Conservation (phyloP, 1,284 basidiomycete genomes). For the Exobasidium cylindrosporum region DNA sequence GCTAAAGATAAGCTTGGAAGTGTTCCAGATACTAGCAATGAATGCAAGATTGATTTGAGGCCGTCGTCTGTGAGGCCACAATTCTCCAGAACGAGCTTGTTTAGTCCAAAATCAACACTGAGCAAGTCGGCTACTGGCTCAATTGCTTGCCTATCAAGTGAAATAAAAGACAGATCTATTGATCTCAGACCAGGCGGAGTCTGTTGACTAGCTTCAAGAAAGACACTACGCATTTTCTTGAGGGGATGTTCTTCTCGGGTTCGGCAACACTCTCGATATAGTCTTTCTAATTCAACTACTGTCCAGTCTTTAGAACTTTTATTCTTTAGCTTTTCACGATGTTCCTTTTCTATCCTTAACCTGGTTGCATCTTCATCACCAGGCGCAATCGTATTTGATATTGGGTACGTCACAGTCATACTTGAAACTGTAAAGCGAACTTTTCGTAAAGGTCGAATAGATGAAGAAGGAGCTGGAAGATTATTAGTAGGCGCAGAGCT, state of each 20-base stretch:
- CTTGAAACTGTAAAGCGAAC: slow-evolving; percentile 49
- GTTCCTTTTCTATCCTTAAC: slow-evolving; percentile 43
- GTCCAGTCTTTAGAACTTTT: slow-evolving; percentile 34
- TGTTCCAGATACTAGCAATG: slow-evolving; percentile 77
- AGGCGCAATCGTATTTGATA: slow-evolving; percentile 39
- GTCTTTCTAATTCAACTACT: slow-evolving; percentile 42
- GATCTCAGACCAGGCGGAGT: slow-evolving; percentile 27
- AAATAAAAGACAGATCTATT: slow-evolving; percentile 43
- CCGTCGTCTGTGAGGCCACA: slow-evolving; percentile 58
- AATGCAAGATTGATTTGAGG: slow-evolving; percentile 84
- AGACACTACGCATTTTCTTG: slow-evolving; percentile 47
- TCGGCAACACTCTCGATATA: slow-evolving; percentile 53
- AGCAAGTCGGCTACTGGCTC: slow-evolving; percentile 51
- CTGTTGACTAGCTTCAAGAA: slow-evolving; percentile 18
- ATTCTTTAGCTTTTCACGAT: slow-evolving; percentile 32
- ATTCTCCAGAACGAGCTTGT: slow-evolving; percentile 47
- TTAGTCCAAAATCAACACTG: slow-evolving; percentile 48
- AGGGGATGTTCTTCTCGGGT: slow-evolving; percentile 50
- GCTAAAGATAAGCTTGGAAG: slow-evolving; percentile 81
- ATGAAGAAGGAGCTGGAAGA: slow-evolving; percentile 14
- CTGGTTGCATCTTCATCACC: slow-evolving; percentile 46
- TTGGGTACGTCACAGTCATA: slow-evolving; percentile 52
- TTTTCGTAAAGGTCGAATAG: slow-evolving; percentile 31
- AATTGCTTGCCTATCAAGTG: slow-evolving; percentile 36
- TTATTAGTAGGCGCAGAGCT: slow-evolving; percentile 3